Percentiles rank a stretch among this genome's conserved stretches.
Conservation (phyloP, 345 rosid species). For the Citrus sinensis region DNA sequence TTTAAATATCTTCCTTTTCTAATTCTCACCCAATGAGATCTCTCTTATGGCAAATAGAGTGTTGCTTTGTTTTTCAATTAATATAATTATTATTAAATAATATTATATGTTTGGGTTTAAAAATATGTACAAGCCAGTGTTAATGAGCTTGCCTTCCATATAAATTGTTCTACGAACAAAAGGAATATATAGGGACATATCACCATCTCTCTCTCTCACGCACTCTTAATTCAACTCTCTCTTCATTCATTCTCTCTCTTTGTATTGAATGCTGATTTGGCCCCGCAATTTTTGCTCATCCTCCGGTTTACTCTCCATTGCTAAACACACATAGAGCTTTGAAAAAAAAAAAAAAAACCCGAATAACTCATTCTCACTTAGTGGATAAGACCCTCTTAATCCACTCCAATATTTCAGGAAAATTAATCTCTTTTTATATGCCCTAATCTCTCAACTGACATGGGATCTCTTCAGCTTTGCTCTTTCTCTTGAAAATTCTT, state of each 20-base stretch:
- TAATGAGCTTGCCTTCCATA: not conserved
- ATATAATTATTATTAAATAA: not conserved
- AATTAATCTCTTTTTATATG: constrained; percentile 11
- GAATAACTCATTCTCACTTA: constrained; percentile 25
- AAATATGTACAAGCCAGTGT: not conserved
- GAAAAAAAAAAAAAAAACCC: constrained; percentile 13
- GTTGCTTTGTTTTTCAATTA: constrained; percentile 6
- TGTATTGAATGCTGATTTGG: constrained; percentile 43
- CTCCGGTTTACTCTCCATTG: constrained; percentile 44
- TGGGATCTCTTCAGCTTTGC: constrained; percentile 18
- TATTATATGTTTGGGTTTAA: not conserved
- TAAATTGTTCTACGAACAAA: constrained; percentile 25
- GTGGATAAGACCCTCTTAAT: constrained; percentile 54
- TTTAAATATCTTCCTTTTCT: constrained; percentile 7
- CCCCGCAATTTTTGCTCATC: constrained; percentile 48
- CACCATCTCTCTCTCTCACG: constrained; percentile 29
- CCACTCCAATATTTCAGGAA: constrained; percentile 29
- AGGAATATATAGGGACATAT: constrained; percentile 41
- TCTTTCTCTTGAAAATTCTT: constrained; percentile 13
- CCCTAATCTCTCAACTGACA: constrained; percentile 25
- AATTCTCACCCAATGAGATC: constrained; percentile 14
- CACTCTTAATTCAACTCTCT: constrained; percentile 11
- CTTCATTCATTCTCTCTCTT: constrained; percentile 22
- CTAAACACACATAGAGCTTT: constrained; percentile 23
- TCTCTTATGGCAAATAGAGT: constrained; percentile 12